A percentile compares a stretch with the other conserved stretches of the same genome.
Evolutionary conservation across 805 yeast genomes (phyloP).

Genomic region (Saccharomycopsis olivae): DNA sequence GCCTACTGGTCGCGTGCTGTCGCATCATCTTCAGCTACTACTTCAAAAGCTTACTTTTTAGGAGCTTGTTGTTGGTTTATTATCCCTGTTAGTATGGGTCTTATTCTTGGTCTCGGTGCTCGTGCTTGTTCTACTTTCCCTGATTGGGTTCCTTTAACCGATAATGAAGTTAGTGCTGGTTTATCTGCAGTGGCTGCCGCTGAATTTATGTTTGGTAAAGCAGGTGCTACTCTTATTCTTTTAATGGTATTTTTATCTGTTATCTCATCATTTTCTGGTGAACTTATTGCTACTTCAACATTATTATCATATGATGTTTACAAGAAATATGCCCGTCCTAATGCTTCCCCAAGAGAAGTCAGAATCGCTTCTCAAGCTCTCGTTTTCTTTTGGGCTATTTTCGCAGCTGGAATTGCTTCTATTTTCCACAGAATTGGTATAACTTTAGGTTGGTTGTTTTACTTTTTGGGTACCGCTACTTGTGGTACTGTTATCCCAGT

Average conservation of each 20-base stretch:
- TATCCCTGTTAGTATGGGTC: constrained; percentile 30
- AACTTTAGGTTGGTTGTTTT: constrained; percentile 30
- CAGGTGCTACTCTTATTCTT: constrained; percentile 32
- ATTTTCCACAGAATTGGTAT: constrained; percentile 28
- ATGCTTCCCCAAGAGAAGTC: constrained; percentile 33
- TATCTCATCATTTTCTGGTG: constrained; percentile 33
- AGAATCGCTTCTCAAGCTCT: constrained; percentile 32
- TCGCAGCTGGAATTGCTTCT: constrained; percentile 30
- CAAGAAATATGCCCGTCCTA: constrained; percentile 32
- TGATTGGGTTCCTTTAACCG: constrained; percentile 29
- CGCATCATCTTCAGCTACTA: constrained; percentile 28
- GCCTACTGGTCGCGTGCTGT: constrained; percentile 36
- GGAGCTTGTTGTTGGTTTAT: constrained; percentile 32
- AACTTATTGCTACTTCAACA: constrained; percentile 31
- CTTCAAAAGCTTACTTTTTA: constrained; percentile 28
- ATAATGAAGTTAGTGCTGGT: constrained; percentile 28
- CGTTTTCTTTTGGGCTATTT: constrained; percentile 31
- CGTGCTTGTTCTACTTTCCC: constrained; percentile 26
- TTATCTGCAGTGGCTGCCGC: constrained; percentile 34
- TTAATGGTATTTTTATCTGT: constrained; percentile 34
- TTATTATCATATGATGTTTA: constrained; percentile 37
- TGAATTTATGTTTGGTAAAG: constrained; percentile 31
- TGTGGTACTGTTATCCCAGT: constrained; percentile 32
- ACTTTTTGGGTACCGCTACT: constrained; percentile 32
- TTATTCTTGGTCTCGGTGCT: constrained; percentile 30